Base-by-base conservation (phyloP, 495 filamentous ascomycete genomes). In the Cercophora scortea region DNA sequence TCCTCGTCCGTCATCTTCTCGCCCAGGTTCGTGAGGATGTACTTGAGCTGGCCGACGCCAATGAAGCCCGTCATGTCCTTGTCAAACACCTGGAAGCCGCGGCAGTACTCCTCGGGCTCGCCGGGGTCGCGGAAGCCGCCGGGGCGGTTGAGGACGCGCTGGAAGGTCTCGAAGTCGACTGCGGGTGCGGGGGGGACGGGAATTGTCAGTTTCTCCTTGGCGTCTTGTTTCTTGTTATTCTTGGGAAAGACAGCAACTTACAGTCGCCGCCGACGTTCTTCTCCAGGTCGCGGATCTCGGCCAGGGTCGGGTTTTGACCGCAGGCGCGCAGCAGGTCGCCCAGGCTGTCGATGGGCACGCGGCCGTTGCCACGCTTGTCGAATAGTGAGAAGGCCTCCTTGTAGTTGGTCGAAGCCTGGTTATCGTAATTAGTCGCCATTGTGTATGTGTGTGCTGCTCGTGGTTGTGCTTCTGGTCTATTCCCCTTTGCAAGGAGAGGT, bases 341-440 rank as follows among this genome's bases (percentile, higher is more conserved):
- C 15, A 98, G 82, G 49, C 84, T 86, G 51, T 91, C 87, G 67
- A 89, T 78, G 9, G 86, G 68, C 60, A 97, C 93, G 54, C 88
- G 90, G 57, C 89, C 89, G 64, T 86, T 92, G 62, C 94, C 93
- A 62, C 93, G 90, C 80, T 95, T 96, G 77, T 98, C 93, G 79
- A 96, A 98, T 64, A 98, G 89, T 47, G 90, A 89, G 78, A 98
- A 98, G 55, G 93, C 93, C 85, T 98, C 93, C 79, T 96, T 96
- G 88, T 97, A 98, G 83, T 98, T 97, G 68, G 93, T 97, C 50
- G 88, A 91, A 75, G 92, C 89, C 91, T 95, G 83, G 48, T 61
- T 58, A 48, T 72, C 70, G 54, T 63, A 71, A 50, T 75, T 77
- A 74, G 76, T 64, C 33, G 71, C 61, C 74, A 77, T 78, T 53